Evolutionary conservation across 805 yeast genomes (phyloP).

Genomic region (Suhomyces emberorum): DNA sequence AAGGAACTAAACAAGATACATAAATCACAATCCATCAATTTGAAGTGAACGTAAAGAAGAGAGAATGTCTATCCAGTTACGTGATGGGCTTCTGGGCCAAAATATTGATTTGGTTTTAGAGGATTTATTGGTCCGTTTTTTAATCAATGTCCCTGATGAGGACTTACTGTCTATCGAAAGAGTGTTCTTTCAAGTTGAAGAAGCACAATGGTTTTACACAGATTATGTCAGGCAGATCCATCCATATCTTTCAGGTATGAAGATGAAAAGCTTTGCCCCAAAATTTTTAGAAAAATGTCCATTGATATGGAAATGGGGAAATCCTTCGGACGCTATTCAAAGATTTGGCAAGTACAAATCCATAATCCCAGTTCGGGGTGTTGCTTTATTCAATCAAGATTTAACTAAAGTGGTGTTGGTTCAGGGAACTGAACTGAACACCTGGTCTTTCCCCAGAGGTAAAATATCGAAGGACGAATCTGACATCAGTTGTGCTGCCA

Average conservation of each 20-base stretch:
- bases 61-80: slow-evolving; percentile 63
- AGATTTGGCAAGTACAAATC: slow-evolving; percentile 83
- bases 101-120: slow-evolving; percentile 73
- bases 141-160: slow-evolving; percentile 88
- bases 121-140: slow-evolving; percentile 84
- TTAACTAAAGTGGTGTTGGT: slow-evolving; percentile 74
- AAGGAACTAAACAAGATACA: no score
- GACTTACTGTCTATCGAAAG: slow-evolving; percentile 79
- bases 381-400: slow-evolving; percentile 73
- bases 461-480: slow-evolving; percentile 91
- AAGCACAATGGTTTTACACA: slow-evolving; percentile 96
- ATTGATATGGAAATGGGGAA: slow-evolving; percentile 78
- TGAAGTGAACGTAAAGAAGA: no score
- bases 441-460: slow-evolving; percentile 97
- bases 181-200: slow-evolving; percentile 91
- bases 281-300: slow-evolving; percentile 69
- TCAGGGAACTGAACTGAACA: slow-evolving; percentile 71
- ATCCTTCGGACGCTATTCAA: slow-evolving; percentile 73
- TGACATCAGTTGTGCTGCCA: slow-evolving; percentile 82
- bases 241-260: slow-evolving; percentile 72
- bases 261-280: slow-evolving; percentile 72
- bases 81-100: slow-evolving; percentile 55
- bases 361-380: slow-evolving; percentile 94
- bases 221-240: slow-evolving; percentile 76
- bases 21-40: slow-evolving; percentile 4